Percentiles rank a stretch among this genome's conserved stretches.
Evolutionary conservation across 2,329 filamentous ascomycete species (phyloP).

Genomic region (Fusarium tuaranense): DNA sequence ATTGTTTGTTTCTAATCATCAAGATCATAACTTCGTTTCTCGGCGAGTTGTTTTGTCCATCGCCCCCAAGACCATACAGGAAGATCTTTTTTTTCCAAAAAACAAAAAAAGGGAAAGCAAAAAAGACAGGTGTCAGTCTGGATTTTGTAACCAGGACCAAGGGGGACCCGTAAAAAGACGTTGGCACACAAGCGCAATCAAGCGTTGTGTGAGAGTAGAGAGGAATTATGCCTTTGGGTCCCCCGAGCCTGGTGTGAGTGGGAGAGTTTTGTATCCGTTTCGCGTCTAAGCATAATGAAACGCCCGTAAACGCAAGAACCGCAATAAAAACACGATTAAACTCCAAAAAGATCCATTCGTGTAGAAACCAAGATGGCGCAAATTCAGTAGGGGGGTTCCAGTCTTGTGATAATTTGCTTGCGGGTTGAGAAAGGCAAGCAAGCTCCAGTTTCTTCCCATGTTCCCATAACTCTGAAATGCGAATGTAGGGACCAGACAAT

Average conservation of each 20-base stretch:
- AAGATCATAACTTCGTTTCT: conserved; percentile 47
- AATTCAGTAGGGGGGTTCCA: conserved; percentile 27
- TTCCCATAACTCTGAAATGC: conserved; percentile 17
- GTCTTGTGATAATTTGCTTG: conserved; percentile 37
- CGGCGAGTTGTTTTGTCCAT: conserved; percentile 35
- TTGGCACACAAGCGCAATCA: conserved; percentile 13
- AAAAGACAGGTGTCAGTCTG: conserved; percentile 39
- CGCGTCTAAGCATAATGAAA: conserved; percentile 43
- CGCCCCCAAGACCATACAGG: conserved; percentile 42
- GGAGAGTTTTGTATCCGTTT: conserved; percentile 39
- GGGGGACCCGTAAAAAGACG: conserved; percentile 5
- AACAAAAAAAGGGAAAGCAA: conserved; percentile 38
- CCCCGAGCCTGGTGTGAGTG: conserved; percentile 10
- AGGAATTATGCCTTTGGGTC: conserved; percentile 6
- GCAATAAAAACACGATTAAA: conserved; percentile 33
- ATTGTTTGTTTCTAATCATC: conserved; percentile 41
- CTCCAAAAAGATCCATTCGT: conserved; percentile 36
- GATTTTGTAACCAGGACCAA: conserved; percentile 28
- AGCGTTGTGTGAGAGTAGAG: not conserved
- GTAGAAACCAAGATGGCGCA: conserved; percentile 37
- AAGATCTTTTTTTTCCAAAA: conserved; percentile 31
- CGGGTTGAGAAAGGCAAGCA: conserved; percentile 37
- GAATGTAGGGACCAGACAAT: conserved; percentile 27
- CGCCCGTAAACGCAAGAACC: conserved; percentile 34
- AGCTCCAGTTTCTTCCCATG: conserved; percentile 33